A percentile compares a stretch with the other conserved stretches of the same genome.
These are phyloP conservation scores for Yamadazyma friedrichii DNA, from an alignment of 1,139 yeast genomes.

Conservation along the genomic window DNA sequence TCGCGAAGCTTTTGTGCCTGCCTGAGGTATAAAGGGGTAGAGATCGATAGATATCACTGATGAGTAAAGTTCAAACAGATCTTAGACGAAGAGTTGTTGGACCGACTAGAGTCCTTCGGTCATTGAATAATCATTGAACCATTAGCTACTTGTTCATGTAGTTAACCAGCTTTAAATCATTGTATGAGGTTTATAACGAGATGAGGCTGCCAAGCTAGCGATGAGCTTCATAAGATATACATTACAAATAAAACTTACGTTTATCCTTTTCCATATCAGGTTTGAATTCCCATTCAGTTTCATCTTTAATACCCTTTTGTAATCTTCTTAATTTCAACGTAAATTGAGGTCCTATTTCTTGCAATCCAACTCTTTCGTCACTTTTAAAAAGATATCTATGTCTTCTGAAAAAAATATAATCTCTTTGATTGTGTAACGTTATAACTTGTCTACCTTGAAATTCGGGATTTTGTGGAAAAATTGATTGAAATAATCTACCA, in stretches of 20 bases:
- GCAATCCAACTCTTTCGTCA: conserved; percentile 90
- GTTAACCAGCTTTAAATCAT: too few species aligned
- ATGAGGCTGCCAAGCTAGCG: background rate
- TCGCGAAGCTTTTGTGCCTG: conserved; percentile 2
- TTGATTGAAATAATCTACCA: conserved; percentile 84
- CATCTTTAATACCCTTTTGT: conserved; percentile 89
- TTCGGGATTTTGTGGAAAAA: conserved; percentile 91
- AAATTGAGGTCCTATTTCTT: conserved; percentile 95
- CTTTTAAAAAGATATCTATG: conserved; percentile 88
- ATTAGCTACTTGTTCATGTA: too few species aligned
- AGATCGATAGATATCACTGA: background rate
- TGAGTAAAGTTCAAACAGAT: background rate
- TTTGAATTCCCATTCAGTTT: conserved; percentile 93
- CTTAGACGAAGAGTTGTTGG: too few species aligned
- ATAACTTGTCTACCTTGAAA: conserved; percentile 94
- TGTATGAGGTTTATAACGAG: too few species aligned
- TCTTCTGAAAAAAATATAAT: conserved; percentile 89
- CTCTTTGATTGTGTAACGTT: conserved; percentile 94
- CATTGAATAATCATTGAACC: too few species aligned
- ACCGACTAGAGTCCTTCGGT: too few species aligned
- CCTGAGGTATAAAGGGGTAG: background rate
- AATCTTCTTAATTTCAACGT: conserved; percentile 84
- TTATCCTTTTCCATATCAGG: conserved; percentile 96
- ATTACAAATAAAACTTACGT: conserved; percentile 78
- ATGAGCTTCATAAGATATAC: background rate